Base-by-base conservation (phyloP, 2,329 filamentous ascomycete species). In the Metarhizium rileyi region DNA sequence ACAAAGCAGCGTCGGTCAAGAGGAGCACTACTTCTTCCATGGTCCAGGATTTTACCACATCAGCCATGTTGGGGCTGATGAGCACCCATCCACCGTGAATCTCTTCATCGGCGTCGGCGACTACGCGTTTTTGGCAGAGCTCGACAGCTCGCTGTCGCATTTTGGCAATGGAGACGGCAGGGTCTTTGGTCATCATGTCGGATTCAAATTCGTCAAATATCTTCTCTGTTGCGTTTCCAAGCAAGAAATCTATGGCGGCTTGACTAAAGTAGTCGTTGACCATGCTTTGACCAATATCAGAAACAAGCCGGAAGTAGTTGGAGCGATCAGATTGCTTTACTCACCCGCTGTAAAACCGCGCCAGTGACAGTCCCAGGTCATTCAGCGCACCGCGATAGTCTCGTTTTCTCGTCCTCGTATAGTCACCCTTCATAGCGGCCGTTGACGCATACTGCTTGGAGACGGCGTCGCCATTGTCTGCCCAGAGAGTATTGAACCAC, bases 251-350 rank as follows among this genome's bases (percentile, higher is more conserved):
- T 56, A 98, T 95, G 46, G 87, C 88, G 0, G 90, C 87, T 65
- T 98, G 93, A 22, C 90, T 86, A 67, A 97, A 97, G 66, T 95
- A 96, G 68, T 98, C 93, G 57, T 95, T 95, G 56, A 98, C 90
- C 68, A 97, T 93, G 56, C 95, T 97, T 62, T 77, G 18, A 23
- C 36, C 27, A 35, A n/a, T 14, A 50, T 60, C 50, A 61, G 53
- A 41, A 44, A 48, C 20, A 18, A 44, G 27, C 10, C 18, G 18
- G 3, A 5, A 14, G 4, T 20, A n/a, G 14, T 5, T 9, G 7
- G 18, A 20, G 20, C 25, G 3, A 16, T n/a, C n/a, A 27, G n/a
- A 33, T 33, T 28, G 4, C 27, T 42, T 3, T 48, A 61, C 77
- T 63, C 66, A 83, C 81, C 81, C 80, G 50, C 78, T 84, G 57